A percentile compares a stretch with the other conserved stretches of the same genome.
Evolutionary conservation across 495 filamentous ascomycete genomes (phyloP).

Genomic region (Penicillium alfredii): DNA sequence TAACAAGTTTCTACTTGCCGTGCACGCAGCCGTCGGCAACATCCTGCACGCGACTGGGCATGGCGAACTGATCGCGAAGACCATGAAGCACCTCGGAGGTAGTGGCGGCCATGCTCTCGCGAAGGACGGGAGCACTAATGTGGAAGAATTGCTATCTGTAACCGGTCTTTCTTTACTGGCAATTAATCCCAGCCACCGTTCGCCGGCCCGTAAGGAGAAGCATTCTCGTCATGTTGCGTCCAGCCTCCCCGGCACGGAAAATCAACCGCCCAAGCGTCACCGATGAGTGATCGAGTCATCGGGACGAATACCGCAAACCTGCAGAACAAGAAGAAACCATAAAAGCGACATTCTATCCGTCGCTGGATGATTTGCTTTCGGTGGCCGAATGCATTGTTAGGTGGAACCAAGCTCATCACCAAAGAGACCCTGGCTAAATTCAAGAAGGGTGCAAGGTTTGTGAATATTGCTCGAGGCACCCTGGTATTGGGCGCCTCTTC

Average conservation of each 20-base stretch:
- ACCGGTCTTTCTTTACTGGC: neutral
- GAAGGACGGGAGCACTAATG: conserved; percentile 2
- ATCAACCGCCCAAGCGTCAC: neutral
- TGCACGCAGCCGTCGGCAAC: conserved; percentile 8
- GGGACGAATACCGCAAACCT: conserved; percentile 4
- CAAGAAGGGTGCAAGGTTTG: conserved; percentile 10
- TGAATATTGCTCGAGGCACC: conserved; percentile 10
- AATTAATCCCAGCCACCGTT: neutral
- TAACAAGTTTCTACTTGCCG: conserved; percentile 1
- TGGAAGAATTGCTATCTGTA: conserved; percentile 6
- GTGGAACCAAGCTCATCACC: conserved; percentile 12
- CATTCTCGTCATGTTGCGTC: neutral
- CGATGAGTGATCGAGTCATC: neutral
- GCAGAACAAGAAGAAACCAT: conserved; percentile 10
- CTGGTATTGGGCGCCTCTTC: too few species aligned
- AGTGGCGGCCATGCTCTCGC: neutral
- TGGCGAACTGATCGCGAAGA: conserved; percentile 2
- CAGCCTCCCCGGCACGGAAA: neutral
- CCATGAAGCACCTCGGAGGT: neutral
- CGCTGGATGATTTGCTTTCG: conserved; percentile 7
- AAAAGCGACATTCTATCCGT: conserved; percentile 6
- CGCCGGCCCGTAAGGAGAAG: neutral
- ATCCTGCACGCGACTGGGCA: conserved; percentile 8
- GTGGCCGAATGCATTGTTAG: conserved; percentile 11
- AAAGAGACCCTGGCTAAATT: conserved; percentile 10